Conservation (phyloP, 306 rosid genomes). For the Vicia sativa region DNA sequence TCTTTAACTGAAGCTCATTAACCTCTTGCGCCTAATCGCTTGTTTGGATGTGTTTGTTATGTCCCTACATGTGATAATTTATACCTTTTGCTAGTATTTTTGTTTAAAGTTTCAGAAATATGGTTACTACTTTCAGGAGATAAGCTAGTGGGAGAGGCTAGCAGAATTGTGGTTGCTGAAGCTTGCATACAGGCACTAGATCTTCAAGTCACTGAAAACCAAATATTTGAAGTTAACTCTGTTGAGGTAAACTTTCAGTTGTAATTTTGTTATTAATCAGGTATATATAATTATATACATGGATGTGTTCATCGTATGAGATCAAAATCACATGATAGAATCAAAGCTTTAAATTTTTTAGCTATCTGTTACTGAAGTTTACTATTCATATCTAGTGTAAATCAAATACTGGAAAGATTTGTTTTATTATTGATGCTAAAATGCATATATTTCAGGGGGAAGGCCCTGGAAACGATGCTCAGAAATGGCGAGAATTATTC, state of each 20-base stretch:
- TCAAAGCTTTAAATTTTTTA: conserved; percentile 5
- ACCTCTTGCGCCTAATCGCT: too few relatives aligned
- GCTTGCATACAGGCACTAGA: conserved; percentile 92
- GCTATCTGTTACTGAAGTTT: neutral
- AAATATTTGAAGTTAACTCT: conserved; percentile 75
- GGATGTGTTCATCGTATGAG: neutral
- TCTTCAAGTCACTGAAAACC: conserved; percentile 79
- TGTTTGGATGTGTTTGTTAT: too few relatives aligned
- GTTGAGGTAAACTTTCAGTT: conserved; percentile 65
- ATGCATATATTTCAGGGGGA: conserved; percentile 64
- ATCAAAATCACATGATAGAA: conserved; percentile 6
- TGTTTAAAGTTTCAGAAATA: conserved; percentile 19
- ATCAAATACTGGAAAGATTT: conserved; percentile 14
- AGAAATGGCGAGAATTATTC: conserved; percentile 78
- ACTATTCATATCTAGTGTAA: neutral
- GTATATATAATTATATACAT: neutral
- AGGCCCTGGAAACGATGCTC: conserved; percentile 79
- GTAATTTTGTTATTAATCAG: conserved; percentile 19
- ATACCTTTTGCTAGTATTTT: neutral
- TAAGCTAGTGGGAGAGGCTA: conserved; percentile 88
- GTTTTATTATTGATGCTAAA: conserved; percentile 33
- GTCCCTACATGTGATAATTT: neutral
- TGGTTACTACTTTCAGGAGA: conserved; percentile 61
- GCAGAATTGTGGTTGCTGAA: conserved; percentile 92
- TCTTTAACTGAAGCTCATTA: too few relatives aligned